Base-by-base conservation (phyloP, 2,329 filamentous ascomycete genomes). In the Harringtonia lauricola region DNA sequence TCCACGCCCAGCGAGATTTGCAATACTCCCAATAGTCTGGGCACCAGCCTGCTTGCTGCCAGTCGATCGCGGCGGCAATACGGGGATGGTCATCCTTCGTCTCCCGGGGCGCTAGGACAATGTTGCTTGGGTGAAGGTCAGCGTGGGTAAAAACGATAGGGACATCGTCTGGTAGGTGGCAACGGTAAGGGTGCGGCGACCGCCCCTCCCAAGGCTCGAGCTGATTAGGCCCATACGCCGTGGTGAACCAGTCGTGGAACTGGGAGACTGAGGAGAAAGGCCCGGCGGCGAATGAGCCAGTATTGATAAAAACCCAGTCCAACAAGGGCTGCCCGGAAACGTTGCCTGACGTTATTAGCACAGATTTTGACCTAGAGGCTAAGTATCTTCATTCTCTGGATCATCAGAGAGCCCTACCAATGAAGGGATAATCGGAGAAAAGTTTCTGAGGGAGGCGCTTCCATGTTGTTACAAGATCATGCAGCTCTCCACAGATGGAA, bases 21-120 rank as follows among this genome's bases (percentile, higher is more conserved):
- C 57, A 61, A 38, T 54, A 58, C 43, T 62, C 59, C 59, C 58
- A 62, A 44, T 60, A 61, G 14, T 49, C 54, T 2, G 58, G 57
- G 49, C 58, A 59, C 57, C 59, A 62, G 8, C 59, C 59, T 13
- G 59, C 52, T 47, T 61, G 55, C 44, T 54, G 49, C 59, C 57
- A 63, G 49, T 61, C 57, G 47, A 62, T 46, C 36, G 61, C 55
- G 4, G 52, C 51, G 21, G 55, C 18, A 39, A 61, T 45, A 22
- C 48, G 51, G 36, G 46, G 42, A 14, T 8, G 14, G 14, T 51
- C 50, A 24, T 45, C 47, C 5, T 45, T 48, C 29, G 41, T 24
- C 17, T 24, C 14, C 13, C 28, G 18, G 19, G 39, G 28, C 10
- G 57, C 54, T 13, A 62, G 39, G 19, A 64, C 51, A 36, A 62